Evolutionary conservation across 768 basidiomycete species (phyloP), one percentile per base, ranked within the genome.

Genomic region (Atractiella rhizophila): DNA sequence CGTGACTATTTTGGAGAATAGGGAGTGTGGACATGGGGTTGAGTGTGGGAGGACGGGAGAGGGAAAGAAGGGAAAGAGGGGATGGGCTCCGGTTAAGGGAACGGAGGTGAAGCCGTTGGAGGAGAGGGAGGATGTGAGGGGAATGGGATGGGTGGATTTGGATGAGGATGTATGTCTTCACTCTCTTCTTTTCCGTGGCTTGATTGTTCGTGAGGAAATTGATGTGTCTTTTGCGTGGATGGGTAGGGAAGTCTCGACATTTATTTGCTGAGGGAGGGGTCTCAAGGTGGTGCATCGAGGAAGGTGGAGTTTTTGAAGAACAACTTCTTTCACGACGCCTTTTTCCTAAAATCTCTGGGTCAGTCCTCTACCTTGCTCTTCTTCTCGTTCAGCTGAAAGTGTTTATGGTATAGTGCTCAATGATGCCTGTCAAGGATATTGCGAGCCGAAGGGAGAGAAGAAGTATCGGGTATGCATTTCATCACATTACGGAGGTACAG

Each of bases 331-430:
- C 85, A 85, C 54, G 91, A 98, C 49, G 88, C 91, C 0, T 98
- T 98, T 64, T 98, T 96, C 69, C 65, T 96, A 39, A 94, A 94
- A 55, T 82, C 91, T 2, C 78, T 85, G 31, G 76, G 86, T 88
- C 31, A 32, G 71, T 60, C 10, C 9, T n/a, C n/a, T n/a, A n/a
- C n/a, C n/a, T n/a, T n/a, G n/a, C n/a, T n/a, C n/a, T n/a, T 39
- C 29, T 28, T 26, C 19, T 27, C n/a, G 27, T 31, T 12, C 24
- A 7, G 11, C 11, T 16, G 27, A 9, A 27, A 4, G 23, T 34
- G n/a, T 38, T 10, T 47, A 33, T 20, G 35, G 12, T 13, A 16
- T 49, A 85, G 85, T 91, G 0, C 60, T 94, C 27, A 94, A 94
- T 51, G 86, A 86, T 15, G 88, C 83, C 0, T 98, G 91, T 52